Conservation (phyloP, 805 yeast genomes). For the Myxozyma geophila region DNA sequence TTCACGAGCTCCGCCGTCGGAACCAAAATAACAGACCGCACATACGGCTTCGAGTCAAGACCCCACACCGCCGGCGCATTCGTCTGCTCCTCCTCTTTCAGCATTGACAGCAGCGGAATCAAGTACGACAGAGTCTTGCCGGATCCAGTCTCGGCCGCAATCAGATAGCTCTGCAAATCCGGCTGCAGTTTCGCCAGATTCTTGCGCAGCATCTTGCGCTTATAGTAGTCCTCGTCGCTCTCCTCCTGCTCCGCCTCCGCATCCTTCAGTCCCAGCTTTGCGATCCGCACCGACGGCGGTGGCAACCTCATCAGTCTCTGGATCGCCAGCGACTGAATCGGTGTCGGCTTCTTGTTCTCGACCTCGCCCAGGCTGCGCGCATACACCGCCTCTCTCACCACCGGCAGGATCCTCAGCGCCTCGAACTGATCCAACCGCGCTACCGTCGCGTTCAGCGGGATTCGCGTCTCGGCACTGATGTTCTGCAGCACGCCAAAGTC, state of each 20-base stretch:
- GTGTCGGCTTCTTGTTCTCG: slow-evolving; percentile 59
- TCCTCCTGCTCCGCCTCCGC: slow-evolving; percentile 13
- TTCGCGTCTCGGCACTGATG: slow-evolving; percentile 41
- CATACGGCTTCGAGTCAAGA: slow-evolving; percentile 47
- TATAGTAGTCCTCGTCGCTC: slow-evolving; percentile 27
- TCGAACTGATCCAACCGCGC: slow-evolving; percentile 64
- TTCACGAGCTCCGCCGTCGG: slow-evolving; percentile 90
- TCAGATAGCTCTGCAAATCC: slow-evolving; percentile 63
- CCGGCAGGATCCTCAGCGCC: slow-evolving; percentile 68
- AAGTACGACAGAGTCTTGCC: slow-evolving; percentile 95
- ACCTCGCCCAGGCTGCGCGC: slow-evolving; percentile 51
- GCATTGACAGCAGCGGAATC: slow-evolving; percentile 70
- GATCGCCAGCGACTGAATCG: slow-evolving; percentile 80
- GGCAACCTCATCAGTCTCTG: slow-evolving; percentile 42
- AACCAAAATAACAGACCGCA: slow-evolving; percentile 75
- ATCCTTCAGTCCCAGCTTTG: slow-evolving; percentile 8
- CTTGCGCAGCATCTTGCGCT: slow-evolving; percentile 18
- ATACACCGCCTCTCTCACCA: slow-evolving; percentile 64
- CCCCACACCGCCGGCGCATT: slow-evolving; percentile 47
- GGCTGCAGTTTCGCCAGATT: slow-evolving; percentile 37
- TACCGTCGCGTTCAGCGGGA: slow-evolving; percentile 47
- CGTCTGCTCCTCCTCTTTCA: slow-evolving; percentile 61
- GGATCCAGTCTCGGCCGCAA: slow-evolving; percentile 97
- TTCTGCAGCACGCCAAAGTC: slow-evolving; percentile 41
- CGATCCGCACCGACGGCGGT: slow-evolving; percentile 20